phyloP scores from a whole-genome alignment of 805 yeast species.

The Isabelozyma heimii region DNA sequence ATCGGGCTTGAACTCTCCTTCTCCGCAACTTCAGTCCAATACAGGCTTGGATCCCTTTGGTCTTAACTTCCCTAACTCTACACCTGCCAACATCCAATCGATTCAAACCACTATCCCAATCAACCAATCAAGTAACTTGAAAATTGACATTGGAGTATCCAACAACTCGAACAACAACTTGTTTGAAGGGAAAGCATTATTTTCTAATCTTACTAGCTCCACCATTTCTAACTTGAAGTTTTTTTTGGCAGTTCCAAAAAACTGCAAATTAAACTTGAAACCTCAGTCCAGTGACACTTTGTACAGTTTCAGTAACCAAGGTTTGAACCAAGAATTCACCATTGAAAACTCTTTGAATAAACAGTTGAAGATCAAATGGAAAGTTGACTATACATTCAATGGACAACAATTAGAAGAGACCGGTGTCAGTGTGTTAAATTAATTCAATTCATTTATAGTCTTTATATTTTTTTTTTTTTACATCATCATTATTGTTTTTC shows the following conservation, averaged over 20 bases:
- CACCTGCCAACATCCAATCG: conserved; percentile 24
- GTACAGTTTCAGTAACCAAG: conserved; percentile 45
- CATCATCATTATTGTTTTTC: background rate
- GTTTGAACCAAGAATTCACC: conserved; percentile 52
- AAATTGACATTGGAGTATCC: conserved; percentile 44
- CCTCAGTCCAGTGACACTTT: conserved; percentile 60
- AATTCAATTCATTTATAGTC: background rate
- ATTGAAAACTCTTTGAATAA: conserved; percentile 33
- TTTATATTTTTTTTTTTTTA: too few relatives aligned
- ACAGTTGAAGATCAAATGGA: conserved; percentile 72
- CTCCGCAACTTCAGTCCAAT: conserved; percentile 34
- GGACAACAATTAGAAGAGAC: conserved; percentile 52
- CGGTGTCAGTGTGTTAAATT: conserved; percentile 43
- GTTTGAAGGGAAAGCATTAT: conserved; percentile 44
- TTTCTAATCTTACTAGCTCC: conserved; percentile 49
- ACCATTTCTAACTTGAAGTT: conserved; percentile 53
- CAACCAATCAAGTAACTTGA: conserved; percentile 45
- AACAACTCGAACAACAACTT: conserved; percentile 32
- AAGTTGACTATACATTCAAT: conserved; percentile 51
- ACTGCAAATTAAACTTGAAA: conserved; percentile 52
- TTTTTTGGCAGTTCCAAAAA: conserved; percentile 69
- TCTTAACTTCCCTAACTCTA: conserved; percentile 35
- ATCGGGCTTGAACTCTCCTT: conserved; percentile 39
- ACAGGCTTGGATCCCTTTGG: conserved; percentile 38
- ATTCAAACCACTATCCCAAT: conserved; percentile 26